Base-by-base conservation (phyloP, 1,284 basidiomycete species). In the Mycena sp. region DNA sequence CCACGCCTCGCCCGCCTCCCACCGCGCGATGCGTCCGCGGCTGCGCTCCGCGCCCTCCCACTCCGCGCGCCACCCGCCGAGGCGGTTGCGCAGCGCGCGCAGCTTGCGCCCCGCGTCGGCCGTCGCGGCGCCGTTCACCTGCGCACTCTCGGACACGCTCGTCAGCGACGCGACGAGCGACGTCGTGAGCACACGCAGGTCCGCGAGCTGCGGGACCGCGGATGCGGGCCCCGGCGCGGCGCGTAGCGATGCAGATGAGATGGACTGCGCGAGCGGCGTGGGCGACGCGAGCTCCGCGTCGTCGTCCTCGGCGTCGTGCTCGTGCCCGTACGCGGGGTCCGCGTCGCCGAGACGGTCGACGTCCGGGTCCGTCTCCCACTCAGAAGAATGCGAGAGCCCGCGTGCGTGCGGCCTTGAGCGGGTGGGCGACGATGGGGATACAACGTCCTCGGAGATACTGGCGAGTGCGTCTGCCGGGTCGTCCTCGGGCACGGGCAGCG, bases 1-100 rank as follows among this genome's bases (percentile, higher is more conserved):
- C 55, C 75, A 64, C 26, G 85, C 71, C 1, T 44, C 65, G 9
- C 87, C 88, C 6, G 85, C 82, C 71, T 94, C 92, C 91, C 92
- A 93, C 71, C 81, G 82, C 74, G 92, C 91, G 61, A 94, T 92
- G 73, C 80, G 85, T 60, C 83, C 69, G 41, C 90, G 83, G 70
- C 92, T 94, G 50, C 85, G 83, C 74, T 94, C 92, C 40, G 91
- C 92, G 67, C 87, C 91, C 66, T 94, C 92, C 83, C 88, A 92
- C 58, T 94, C 92, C 35, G 84, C 83, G 58, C 88, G 82, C 88
- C 90, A 91, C 25, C 87, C 90, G 5, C 88, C 89, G 26, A 94
- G 76, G 69, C 91, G 91, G 72, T 93, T 93, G 79, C 92, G 92
- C 63, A 93, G 76, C 19, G 90, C 89, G 48, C 92, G 88, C 57